A percentile compares a stretch with the other conserved stretches of the same genome.
phyloP scores from a whole-genome alignment of 139 green algal species.

The Coccomyxa sp. region DNA sequence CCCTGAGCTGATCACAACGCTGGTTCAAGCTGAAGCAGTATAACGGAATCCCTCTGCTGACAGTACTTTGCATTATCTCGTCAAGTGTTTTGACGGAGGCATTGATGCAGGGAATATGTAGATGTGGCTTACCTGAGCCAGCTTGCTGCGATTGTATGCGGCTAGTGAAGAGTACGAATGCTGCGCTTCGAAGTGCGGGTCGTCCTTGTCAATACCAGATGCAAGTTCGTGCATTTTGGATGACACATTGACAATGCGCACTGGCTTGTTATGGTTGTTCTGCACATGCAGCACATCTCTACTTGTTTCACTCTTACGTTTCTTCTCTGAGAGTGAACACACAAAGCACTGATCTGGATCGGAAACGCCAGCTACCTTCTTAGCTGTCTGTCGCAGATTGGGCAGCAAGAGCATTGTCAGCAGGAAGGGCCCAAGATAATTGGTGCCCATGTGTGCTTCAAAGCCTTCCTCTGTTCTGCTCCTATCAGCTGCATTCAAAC shows the following conservation, averaged over 20 bases:
- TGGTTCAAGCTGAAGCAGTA: no score
- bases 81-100: no score
- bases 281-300: neutral
- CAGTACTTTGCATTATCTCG: no score
- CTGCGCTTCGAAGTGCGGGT: constrained; percentile 18
- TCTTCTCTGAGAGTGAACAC: no score
- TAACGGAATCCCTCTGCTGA: no score
- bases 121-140: constrained; percentile 43
- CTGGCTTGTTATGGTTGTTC: neutral
- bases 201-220: neutral
- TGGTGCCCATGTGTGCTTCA: constrained; percentile 76
- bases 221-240: constrained; percentile 40
- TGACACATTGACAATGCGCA: constrained; percentile 62
- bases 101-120: no score
- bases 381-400: constrained; percentile 27
- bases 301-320: neutral
- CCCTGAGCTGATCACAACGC: no score
- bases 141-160: constrained; percentile 77
- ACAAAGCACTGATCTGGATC: no score
- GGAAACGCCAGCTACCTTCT: constrained; percentile 1
- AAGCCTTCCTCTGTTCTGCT: constrained; percentile 60
- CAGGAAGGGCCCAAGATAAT: constrained; percentile 79
- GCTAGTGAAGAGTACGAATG: constrained; percentile 35
- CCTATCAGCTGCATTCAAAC: constrained; percentile 29
- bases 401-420: constrained; percentile 74